Base-by-base conservation (phyloP, 163 green algal species). In the Coccomyxa subellipsoidea region DNA sequence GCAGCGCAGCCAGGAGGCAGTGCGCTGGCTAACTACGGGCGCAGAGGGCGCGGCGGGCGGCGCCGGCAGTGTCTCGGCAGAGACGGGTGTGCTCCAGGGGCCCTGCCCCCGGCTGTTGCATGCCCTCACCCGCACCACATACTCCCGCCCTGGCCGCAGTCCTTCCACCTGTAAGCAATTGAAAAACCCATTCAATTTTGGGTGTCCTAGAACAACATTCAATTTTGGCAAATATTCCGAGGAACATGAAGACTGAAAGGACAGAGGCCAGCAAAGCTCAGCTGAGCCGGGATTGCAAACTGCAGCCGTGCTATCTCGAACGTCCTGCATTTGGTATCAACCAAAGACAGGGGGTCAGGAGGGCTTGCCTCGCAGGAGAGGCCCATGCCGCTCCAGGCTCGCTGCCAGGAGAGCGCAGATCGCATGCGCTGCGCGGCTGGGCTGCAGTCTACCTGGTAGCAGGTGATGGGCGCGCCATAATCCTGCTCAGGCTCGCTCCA, bases 91-190 rank as follows among this genome's bases (percentile, higher is more conserved):
- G 32, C 76, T 73, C 85, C 81, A 91, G 4, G 82, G 69, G 7
- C 88, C 85, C 59, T 72, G 81, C 66, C 90, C 91, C 25, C 79
- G 83, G 36, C 76, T 47, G 79, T 92, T 94, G 79, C 72, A 29
- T 0, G 91, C 90, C 1, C 90, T 83, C 10, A 90, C 79, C 0
- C 91, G 81, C 54, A 90, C 82, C 70, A 77, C 38, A 79, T 94
- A 94, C 27, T 38, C 70, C 8, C 84, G 80, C 8, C 89, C 90
- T 15, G 89, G 81, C 23, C 73, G 38, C 23, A 94, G 82, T 5
- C 83, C 82, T 2, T 82, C 75, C 3, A 92, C 84, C 36, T 84
- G 38, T 34, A 70, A 69, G 2, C 40, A 35, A 36, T n/a, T n/a
- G n/a, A n/a, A n/a, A n/a, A n/a, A n/a, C n/a, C n/a, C n/a, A n/a